A percentile compares a stretch with the other conserved stretches of the same genome.
phyloP scores from a whole-genome alignment of 108 stramenopile species.

The Fragilaria radians region DNA sequence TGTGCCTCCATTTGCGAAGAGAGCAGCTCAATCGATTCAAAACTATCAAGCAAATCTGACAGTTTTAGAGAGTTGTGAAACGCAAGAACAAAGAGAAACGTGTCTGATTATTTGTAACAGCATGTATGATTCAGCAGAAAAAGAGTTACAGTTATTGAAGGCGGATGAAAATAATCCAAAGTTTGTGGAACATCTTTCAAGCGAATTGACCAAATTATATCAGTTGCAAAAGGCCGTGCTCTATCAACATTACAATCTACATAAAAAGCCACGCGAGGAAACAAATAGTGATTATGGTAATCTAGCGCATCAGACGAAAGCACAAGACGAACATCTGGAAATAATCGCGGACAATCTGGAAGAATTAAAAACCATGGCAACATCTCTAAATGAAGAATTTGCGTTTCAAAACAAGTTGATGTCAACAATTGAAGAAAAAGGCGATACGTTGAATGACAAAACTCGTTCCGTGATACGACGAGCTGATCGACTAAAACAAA shows the following conservation, averaged over 20 bases:
- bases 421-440: slow-evolving; percentile 31
- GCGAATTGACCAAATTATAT: neutral
- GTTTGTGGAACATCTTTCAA: neutral
- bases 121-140: slow-evolving; percentile 30
- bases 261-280: neutral
- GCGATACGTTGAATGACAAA: slow-evolving; percentile 37
- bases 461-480: slow-evolving; percentile 43
- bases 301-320: neutral
- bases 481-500: slow-evolving; percentile 44
- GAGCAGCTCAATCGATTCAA: slow-evolving; percentile 40
- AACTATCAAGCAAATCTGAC: slow-evolving; percentile 48
- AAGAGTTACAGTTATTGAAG: slow-evolving; percentile 16
- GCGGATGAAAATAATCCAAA: slow-evolving; percentile 17
- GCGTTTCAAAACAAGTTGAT: slow-evolving; percentile 25
- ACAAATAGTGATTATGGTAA: neutral
- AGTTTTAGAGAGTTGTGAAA: slow-evolving; percentile 45
- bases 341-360: slow-evolving; percentile 23
- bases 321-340: slow-evolving; percentile 38
- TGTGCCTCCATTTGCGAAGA: neutral
- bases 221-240: slow-evolving; percentile 3
- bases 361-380: slow-evolving; percentile 32
- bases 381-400: slow-evolving; percentile 22
- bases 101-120: slow-evolving; percentile 39
- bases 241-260: neutral
- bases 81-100: slow-evolving; percentile 36